Evolutionary conservation across 441 rosid genomes (phyloP).

Genomic region (Macaranga tanarius): DNA sequence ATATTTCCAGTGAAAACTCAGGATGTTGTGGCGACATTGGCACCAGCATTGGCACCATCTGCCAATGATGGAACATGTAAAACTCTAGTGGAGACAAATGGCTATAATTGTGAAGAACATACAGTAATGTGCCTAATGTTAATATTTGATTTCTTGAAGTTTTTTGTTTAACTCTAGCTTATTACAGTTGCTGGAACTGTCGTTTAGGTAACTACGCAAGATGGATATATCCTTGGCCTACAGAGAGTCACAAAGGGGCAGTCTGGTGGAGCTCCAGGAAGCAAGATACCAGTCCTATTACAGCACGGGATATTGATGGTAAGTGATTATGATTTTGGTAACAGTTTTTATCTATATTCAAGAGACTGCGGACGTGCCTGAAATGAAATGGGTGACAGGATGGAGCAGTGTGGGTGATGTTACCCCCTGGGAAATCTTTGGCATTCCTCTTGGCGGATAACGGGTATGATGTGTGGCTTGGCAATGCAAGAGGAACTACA

Average conservation of each 20-base stretch:
- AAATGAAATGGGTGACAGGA: slow-evolving; percentile 37
- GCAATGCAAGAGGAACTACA: slow-evolving; percentile 44
- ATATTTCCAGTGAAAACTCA: slow-evolving; percentile 18
- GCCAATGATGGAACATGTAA: slow-evolving; percentile 39
- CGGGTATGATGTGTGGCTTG: slow-evolving; percentile 51
- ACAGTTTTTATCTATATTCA: not conserved
- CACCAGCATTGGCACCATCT: slow-evolving; percentile 19
- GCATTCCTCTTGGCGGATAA: slow-evolving; percentile 50
- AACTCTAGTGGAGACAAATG: slow-evolving; percentile 35
- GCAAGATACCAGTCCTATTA: slow-evolving; percentile 40
- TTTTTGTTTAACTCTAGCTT: not conserved
- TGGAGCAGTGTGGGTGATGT: slow-evolving; percentile 39
- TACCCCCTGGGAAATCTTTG: slow-evolving; percentile 38
- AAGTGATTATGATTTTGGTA: not conserved
- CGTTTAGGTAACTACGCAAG: slow-evolving; percentile 47
- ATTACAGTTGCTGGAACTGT: not conserved
- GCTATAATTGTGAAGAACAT: slow-evolving; percentile 52
- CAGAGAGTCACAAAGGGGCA: slow-evolving; percentile 41
- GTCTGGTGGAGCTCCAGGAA: slow-evolving; percentile 24
- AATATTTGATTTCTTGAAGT: not conserved
- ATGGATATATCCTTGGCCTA: slow-evolving; percentile 52
- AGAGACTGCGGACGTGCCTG: not conserved
- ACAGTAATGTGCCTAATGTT: slow-evolving; percentile 22
- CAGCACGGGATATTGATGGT: slow-evolving; percentile 52
- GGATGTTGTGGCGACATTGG: slow-evolving; percentile 13